These are phyloP conservation scores for Epichloe bromicola DNA, from an alignment of 2,329 filamentous ascomycete species.

Conservation along the genomic window DNA sequence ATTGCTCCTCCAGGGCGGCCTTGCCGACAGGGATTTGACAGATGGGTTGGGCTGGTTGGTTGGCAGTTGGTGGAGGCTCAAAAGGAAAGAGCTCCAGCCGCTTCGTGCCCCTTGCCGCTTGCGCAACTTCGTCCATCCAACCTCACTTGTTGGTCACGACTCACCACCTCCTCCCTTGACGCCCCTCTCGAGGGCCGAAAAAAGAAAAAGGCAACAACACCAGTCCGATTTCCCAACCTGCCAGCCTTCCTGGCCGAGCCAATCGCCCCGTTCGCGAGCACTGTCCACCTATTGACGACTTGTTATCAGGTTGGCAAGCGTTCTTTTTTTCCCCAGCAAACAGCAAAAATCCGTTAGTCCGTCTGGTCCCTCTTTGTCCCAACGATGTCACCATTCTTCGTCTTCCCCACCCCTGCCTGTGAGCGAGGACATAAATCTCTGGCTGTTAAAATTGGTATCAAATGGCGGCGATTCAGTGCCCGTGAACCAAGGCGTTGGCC, in stretches of 20 bases:
- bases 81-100: conserved; percentile 6
- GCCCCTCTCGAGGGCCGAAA: background rate
- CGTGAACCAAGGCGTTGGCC: background rate
- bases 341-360: background rate
- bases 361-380: background rate
- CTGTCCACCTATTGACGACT: background rate
- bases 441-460: background rate
- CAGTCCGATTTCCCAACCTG: background rate
- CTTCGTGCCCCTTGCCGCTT: conserved; percentile 9
- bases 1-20: background rate
- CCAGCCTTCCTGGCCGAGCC: background rate
- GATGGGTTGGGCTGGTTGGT: background rate
- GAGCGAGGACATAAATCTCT: background rate
- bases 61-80: conserved; percentile 3
- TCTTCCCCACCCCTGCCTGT: background rate
- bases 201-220: background rate
- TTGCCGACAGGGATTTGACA: background rate
- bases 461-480: background rate
- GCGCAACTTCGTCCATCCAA: conserved; percentile 4
- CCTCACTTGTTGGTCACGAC: background rate
- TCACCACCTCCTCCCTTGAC: conserved; percentile 3
- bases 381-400: background rate
- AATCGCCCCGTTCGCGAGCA: background rate
- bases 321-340: background rate
- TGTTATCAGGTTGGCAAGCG: background rate